These are phyloP conservation scores for Phoma sp. DNA, from an alignment of 2,329 filamentous ascomycete species.

Conservation along the genomic window DNA sequence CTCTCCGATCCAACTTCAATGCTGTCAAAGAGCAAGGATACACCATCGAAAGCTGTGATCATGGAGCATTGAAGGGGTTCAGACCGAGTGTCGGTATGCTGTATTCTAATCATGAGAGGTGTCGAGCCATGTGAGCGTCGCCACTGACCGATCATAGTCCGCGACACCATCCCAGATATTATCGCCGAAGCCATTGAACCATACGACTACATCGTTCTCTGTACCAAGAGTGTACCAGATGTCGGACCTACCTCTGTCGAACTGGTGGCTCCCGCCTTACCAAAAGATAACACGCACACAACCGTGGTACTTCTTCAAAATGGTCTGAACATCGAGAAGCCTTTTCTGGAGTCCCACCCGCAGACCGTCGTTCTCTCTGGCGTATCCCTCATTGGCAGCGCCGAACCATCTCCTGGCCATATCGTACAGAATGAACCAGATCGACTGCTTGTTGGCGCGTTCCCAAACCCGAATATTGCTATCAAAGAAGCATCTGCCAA, in stretches of 20 bases:
- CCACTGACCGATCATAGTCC: conserved; percentile 46
- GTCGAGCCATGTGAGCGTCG: background rate
- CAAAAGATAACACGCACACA: conserved; percentile 55
- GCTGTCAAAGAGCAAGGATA: conserved; percentile 59
- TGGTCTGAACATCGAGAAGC: conserved; percentile 68
- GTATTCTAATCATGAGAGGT: background rate
- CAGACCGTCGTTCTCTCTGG: conserved; percentile 61
- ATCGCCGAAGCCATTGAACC: conserved; percentile 39
- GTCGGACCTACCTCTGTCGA: conserved; percentile 57
- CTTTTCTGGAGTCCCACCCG: conserved; percentile 60
- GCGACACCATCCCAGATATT: conserved; percentile 58
- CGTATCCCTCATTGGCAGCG: conserved; percentile 61
- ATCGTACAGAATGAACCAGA: conserved; percentile 64
- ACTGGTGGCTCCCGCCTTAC: conserved; percentile 61
- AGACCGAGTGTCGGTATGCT: conserved; percentile 54
- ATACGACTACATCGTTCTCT: conserved; percentile 65
- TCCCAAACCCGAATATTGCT: conserved; percentile 49
- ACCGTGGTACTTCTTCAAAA: conserved; percentile 68
- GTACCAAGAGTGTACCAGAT: conserved; percentile 67
- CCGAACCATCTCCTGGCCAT: conserved; percentile 56
- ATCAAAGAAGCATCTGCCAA: conserved; percentile 32
- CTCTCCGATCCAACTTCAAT: conserved; percentile 65
- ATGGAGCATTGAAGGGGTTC: conserved; percentile 60
- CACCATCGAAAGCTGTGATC: conserved; percentile 63
- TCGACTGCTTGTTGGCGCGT: conserved; percentile 59